Evolutionary conservation across 1,284 basidiomycete genomes (phyloP).

Genomic region (Bjerkandera adusta): DNA sequence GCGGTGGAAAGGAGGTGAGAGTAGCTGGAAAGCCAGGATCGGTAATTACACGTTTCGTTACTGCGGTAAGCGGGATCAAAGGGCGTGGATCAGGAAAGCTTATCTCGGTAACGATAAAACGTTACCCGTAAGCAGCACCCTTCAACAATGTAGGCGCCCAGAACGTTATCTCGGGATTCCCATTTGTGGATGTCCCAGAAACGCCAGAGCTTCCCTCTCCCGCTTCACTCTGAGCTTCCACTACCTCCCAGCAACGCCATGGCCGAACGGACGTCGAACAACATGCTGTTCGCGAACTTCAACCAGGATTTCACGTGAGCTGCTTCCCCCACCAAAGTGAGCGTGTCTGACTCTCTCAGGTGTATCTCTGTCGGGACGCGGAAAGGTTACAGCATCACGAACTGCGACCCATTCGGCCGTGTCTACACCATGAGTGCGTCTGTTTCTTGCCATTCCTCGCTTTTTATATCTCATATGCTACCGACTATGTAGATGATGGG

Average conservation of each 20-base stretch:
- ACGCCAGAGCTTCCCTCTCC: no score
- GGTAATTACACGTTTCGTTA: no score
- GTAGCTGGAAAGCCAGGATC: no score
- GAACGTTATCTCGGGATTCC: no score
- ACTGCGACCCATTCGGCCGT: constrained; percentile 96
- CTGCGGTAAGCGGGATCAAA: no score
- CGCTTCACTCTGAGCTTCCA: no score
- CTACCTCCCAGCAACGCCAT: constrained; percentile 16
- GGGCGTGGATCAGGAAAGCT: no score
- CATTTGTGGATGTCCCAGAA: no score
- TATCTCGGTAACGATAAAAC: no score
- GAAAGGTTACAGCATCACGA: constrained; percentile 95
- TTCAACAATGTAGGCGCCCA: no score
- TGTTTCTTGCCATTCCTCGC: no score
- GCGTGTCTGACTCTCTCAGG: constrained; percentile 35
- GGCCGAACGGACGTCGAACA: constrained; percentile 39
- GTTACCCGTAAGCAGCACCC: neutral
- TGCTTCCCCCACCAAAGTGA: neutral
- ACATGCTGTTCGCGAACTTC: constrained; percentile 84
- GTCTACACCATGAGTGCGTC: constrained; percentile 91
- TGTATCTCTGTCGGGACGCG: constrained; percentile 95
- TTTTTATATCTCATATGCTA: constrained; percentile 2
- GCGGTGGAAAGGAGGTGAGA: no score
- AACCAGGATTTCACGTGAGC: constrained; percentile 85
- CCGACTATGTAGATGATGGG: constrained; percentile 67